Percentiles rank a stretch among this genome's conserved stretches.
phyloP scores from a whole-genome alignment of 2,329 filamentous ascomycete species.

The Fusarium newnesense region DNA sequence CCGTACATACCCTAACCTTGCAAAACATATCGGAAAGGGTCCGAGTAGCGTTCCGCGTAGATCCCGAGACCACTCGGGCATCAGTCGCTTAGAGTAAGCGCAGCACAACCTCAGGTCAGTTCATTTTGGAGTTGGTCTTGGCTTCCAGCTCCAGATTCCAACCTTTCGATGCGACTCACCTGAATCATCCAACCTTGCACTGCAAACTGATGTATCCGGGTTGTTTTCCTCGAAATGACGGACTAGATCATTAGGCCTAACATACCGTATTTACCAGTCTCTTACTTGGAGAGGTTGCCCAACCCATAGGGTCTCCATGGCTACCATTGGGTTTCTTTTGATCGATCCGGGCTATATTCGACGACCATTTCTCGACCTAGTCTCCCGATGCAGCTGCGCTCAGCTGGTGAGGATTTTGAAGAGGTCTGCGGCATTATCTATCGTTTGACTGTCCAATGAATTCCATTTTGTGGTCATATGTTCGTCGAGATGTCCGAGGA shows the following conservation, averaged over 20 bases:
- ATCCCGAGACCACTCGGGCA: background rate
- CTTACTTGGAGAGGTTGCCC: background rate
- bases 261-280: background rate
- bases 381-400: fast-evolving
- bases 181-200: background rate
- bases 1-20: background rate
- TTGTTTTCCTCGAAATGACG: fast-evolving
- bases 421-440: background rate
- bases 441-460: background rate
- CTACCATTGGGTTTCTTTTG: background rate
- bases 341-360: background rate
- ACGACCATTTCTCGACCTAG: fast-evolving
- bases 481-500: background rate
- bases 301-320: background rate
- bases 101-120: too few species aligned
- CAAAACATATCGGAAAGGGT: background rate
- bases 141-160: background rate
- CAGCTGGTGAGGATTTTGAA: fast-evolving
- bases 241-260: too few species aligned
- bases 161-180: background rate
- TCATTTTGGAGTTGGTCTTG: background rate
- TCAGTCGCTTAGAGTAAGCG: background rate
- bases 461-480: background rate
- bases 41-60: background rate
- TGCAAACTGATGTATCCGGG: background rate